Evolutionary conservation across 1,284 basidiomycete species (phyloP), one percentile per base, ranked within the genome.

Genomic region (Rhodofomes roseus): DNA sequence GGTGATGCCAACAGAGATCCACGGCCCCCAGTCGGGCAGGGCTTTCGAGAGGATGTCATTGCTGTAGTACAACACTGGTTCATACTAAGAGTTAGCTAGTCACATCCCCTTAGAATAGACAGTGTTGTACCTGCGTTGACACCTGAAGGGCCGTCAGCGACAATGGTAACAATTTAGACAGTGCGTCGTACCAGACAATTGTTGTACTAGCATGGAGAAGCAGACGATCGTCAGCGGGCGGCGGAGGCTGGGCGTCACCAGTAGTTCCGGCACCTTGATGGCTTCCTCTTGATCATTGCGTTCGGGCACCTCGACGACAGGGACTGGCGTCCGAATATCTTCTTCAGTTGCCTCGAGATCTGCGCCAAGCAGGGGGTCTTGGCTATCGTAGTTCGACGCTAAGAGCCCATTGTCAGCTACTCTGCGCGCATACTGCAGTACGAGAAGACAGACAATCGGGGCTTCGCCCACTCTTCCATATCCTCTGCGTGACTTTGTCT

Each of bases 51-150:
- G 81, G 56, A 96, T 94, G 41, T 88, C 84, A 62, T 93, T 95
- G 72, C 92, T 94, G 75, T 95, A 96, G 71, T 94, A 96, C 54
- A 95, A 76, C 29, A 95, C 93, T 76, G 77, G 76, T 64, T 77
- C 78, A 61, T 2, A 36, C 9, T 18, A n/a, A n/a, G n/a, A n/a
- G n/a, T n/a, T n/a, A n/a, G n/a, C n/a, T n/a, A n/a, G n/a, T n/a
- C n/a, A n/a, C n/a, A n/a, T n/a, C n/a, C n/a, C n/a, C n/a, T n/a
- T n/a, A n/a, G n/a, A 44, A 25, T 22, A 34, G 6, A 34, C 57
- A 12, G n/a, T 14, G 1, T 12, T 34, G 59, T 63, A 77, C 81
- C 75, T 55, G 86, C 86, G 67, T 88, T 88, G 66, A 88, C 83
- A 29, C 80, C 75, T 77, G 55, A 51, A 20, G 18, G 16, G 5